Evolutionary conservation across 805 yeast species (phyloP).

Genomic region (Yarrowia alimentaria): DNA sequence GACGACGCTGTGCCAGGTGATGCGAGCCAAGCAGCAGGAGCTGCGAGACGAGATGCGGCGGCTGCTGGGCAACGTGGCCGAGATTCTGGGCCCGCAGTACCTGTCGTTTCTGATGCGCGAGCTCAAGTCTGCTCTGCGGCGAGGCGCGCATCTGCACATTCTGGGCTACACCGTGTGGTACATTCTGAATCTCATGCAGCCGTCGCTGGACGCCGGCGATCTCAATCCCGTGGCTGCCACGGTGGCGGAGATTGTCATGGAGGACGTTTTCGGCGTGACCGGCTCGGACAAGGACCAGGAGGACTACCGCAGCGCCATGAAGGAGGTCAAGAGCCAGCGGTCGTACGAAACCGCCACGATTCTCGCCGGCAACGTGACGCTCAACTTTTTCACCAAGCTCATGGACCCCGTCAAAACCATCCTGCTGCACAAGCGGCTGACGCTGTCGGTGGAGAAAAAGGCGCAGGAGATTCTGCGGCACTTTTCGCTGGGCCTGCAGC

Average conservation of each 20-base stretch:
- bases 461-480: slow-evolving; percentile 76
- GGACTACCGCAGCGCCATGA: slow-evolving; percentile 79
- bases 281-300: slow-evolving; percentile 95
- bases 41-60: slow-evolving; percentile 83
- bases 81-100: slow-evolving; percentile 68
- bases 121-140: slow-evolving; percentile 68
- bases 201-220: slow-evolving; percentile 61
- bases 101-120: slow-evolving; percentile 74
- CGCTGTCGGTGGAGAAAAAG: slow-evolving; percentile 66
- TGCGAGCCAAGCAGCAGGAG: slow-evolving; percentile 82
- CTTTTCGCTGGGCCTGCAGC: slow-evolving; percentile 73
- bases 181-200: slow-evolving; percentile 57
- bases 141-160: slow-evolving; percentile 93
- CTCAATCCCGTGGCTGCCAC: slow-evolving; percentile 60
- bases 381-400: slow-evolving; percentile 56
- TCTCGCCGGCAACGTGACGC: slow-evolving; percentile 60
- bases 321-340: slow-evolving; percentile 85
- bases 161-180: slow-evolving; percentile 84
- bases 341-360: slow-evolving; percentile 86
- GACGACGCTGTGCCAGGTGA: slow-evolving; percentile 82
- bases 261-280: slow-evolving; percentile 85
- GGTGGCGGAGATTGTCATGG: slow-evolving; percentile 76
- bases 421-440: slow-evolving; percentile 60
- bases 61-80: slow-evolving; percentile 62
- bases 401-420: slow-evolving; percentile 66